Evolutionary conservation across 2,329 filamentous ascomycete genomes (phyloP).

Genomic region (Penicillium sp.): DNA sequence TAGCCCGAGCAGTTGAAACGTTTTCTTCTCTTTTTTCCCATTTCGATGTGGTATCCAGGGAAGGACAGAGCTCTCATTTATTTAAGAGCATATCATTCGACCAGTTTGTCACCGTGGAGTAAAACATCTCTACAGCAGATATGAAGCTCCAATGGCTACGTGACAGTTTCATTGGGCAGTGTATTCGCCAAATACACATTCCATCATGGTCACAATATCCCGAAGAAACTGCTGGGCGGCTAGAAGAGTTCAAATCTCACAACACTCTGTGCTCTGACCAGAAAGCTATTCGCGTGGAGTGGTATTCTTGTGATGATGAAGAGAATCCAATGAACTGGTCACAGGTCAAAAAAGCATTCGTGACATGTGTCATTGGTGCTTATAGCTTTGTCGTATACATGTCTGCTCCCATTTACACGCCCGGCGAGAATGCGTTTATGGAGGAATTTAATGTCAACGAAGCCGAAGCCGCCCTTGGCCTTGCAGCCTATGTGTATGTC

Average conservation of each 20-base stretch:
- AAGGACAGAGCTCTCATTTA: too few species aligned
- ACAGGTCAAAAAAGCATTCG: constrained; percentile 27
- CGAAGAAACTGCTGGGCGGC: not conserved
- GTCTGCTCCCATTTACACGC: constrained; percentile 31
- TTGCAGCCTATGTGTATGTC: constrained; percentile 35
- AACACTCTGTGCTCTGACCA: not conserved
- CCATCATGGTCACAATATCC: not conserved
- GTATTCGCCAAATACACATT: not conserved
- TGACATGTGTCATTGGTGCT: constrained; percentile 22
- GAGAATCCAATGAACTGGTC: constrained; percentile 34
- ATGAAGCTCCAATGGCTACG: not conserved
- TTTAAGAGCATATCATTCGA: too few species aligned
- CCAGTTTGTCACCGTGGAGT: too few species aligned
- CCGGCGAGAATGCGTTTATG: constrained; percentile 22
- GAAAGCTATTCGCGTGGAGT: constrained; percentile 1
- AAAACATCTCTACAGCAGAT: not conserved
- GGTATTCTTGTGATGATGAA: constrained; percentile 11
- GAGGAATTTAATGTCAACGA: constrained; percentile 30
- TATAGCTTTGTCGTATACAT: constrained; percentile 41
- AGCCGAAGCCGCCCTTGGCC: constrained; percentile 32
- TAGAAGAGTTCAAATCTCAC: not conserved
- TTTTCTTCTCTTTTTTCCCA: too few species aligned
- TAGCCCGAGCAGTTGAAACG: not conserved
- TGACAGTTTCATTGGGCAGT: not conserved
- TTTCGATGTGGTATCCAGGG: too few species aligned